Percentiles rank a stretch among this genome's conserved stretches.
These are phyloP conservation scores for Aspergillus diversus DNA, from an alignment of 495 filamentous ascomycete species.

Conservation along the genomic window DNA sequence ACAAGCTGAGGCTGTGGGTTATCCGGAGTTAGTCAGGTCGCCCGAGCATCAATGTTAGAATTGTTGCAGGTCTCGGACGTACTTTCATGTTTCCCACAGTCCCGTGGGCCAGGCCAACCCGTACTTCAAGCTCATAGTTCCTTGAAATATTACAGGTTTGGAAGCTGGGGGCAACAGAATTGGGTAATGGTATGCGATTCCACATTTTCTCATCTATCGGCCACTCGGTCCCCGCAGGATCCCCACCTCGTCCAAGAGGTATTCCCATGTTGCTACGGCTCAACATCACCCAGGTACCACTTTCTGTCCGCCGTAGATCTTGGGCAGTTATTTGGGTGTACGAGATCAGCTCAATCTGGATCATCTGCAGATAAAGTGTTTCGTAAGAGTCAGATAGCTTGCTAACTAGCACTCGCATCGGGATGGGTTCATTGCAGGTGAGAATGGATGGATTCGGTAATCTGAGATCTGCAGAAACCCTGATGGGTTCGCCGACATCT, in stretches of 20 bases:
- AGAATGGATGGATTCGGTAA: constrained; percentile 87
- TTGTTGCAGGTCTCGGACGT: constrained; percentile 20
- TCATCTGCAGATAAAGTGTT: constrained; percentile 70
- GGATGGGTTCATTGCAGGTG: constrained; percentile 84
- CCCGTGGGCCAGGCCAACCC: constrained; percentile 71
- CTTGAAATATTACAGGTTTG: constrained; percentile 85
- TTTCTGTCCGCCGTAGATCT: constrained; percentile 66
- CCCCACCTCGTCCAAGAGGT: constrained; percentile 58
- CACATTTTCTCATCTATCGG: constrained; percentile 69
- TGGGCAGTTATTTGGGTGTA: constrained; percentile 78
- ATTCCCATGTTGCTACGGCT: constrained; percentile 70
- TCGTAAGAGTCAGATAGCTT: constrained; percentile 68
- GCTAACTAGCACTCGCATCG: constrained; percentile 75
- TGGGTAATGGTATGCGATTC: constrained; percentile 71
- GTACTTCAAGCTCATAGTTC: constrained; percentile 79
- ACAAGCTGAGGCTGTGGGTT: constrained; percentile 63
- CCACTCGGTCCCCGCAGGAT: constrained; percentile 66
- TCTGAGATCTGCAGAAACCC: constrained; percentile 72
- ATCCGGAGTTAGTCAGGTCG: neutral
- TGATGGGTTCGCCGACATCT: constrained; percentile 43
- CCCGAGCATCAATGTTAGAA: neutral
- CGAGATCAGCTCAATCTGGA: constrained; percentile 82
- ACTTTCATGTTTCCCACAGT: constrained; percentile 55
- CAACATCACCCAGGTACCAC: constrained; percentile 67
- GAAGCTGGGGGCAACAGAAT: constrained; percentile 83